phyloP scores from a whole-genome alignment of 2,329 filamentous ascomycete species.

The Trichoderma guizhouense region DNA sequence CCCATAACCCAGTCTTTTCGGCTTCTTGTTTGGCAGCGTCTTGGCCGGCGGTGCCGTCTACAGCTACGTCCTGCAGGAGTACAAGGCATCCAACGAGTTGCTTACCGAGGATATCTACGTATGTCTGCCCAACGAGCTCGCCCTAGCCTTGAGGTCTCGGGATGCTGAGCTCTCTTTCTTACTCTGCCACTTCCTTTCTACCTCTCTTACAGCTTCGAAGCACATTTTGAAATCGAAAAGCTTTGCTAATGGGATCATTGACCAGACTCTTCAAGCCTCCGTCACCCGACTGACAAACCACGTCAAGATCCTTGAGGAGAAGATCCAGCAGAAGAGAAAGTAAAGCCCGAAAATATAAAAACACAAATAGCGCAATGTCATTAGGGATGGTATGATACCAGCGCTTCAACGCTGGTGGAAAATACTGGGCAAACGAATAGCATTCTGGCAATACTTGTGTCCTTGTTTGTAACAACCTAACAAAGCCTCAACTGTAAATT shows the following conservation, averaged over 20 bases:
- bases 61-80: constrained; percentile 90
- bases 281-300: constrained; percentile 85
- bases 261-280: constrained; percentile 77
- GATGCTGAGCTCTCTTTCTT: background rate
- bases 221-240: background rate
- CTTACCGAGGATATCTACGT: constrained; percentile 95
- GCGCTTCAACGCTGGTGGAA: background rate
- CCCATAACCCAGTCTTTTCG: constrained; percentile 65
- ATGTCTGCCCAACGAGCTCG: constrained; percentile 46
- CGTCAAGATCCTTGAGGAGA: constrained; percentile 76
- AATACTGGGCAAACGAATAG: background rate
- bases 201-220: too few relatives aligned
- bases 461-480: background rate
- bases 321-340: constrained; percentile 72
- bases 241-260: background rate
- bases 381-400: background rate
- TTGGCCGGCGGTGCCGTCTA: constrained; percentile 79
- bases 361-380: background rate
- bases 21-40: constrained; percentile 83
- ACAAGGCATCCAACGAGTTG: constrained; percentile 88
- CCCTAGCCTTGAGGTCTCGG: background rate
- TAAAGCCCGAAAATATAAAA: constrained; percentile 30
- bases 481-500: background rate
- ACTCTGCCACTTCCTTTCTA: background rate
- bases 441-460: background rate